Base-by-base conservation (phyloP, 345 rosid species). In the Hibiscus trionum region DNA sequence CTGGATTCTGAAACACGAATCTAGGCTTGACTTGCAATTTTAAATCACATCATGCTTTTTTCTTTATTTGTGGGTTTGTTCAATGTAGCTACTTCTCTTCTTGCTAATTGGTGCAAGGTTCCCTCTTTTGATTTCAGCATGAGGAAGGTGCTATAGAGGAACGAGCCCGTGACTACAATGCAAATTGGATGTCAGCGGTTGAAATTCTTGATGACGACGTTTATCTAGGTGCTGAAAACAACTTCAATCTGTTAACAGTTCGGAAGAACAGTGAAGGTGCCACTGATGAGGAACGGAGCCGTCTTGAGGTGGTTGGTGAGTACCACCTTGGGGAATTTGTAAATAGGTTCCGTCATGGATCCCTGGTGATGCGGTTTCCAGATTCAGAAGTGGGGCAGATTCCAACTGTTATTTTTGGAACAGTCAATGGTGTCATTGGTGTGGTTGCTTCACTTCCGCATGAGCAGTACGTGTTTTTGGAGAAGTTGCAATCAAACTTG, bases 251-350 rank as follows among this genome's bases (percentile, higher is more conserved):
- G 37, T 85, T 92, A 73, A 89, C 96, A 5, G 93, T 92, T 27
- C 73, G 90, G 77, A 95, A 88, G 83, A 90, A 95, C 76, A 96
- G 96, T 26, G 96, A 92, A 80, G 97, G 96, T 46, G 85, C 90
- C 35, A 89, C 93, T 1, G 97, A 95, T 59, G 96, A 92, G 86
- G 97, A 89, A 75, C 72, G 97, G 12, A 85, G 88, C 9, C 91
- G 88, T 24, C 88, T 95, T 49, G 98, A 95, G 85, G 96, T 89
- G 71, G 91, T 86, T 21, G 97, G 99, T 1, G 97, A 92, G 77
- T 90, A 89, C 79, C 98, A 95, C 83, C 82, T 89, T 12, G 99
- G 99, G 46, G 99, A 95, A 77, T 92, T 87, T 61, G 90, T 95
- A 65, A 92, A 92, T 76, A 69, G 94, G 58, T 95, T 95, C 82